These are phyloP conservation scores for Yarrowia osloensis DNA, from an alignment of 805 yeast species.

Conservation along the genomic window DNA sequence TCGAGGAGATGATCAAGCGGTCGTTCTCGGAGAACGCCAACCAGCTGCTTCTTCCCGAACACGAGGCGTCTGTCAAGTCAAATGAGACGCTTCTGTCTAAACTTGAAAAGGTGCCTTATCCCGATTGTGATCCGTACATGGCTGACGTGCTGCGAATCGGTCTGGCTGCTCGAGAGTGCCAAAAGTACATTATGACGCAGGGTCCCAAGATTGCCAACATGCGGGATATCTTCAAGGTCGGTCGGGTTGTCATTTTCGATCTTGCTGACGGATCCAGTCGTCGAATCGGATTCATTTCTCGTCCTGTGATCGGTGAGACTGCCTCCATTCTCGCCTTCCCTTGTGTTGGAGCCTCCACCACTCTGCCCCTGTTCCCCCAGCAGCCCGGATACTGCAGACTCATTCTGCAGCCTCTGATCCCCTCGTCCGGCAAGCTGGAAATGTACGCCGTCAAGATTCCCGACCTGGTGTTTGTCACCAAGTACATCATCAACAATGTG, in stretches of 20 bases:
- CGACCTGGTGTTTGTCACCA: conserved; percentile 4
- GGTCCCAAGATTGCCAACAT: conserved; percentile 6
- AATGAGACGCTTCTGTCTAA: conserved; percentile 52
- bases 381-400: background rate
- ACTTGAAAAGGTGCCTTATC: conserved; percentile 37
- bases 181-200: background rate
- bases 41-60: conserved; percentile 84
- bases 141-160: background rate
- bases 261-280: conserved; percentile 36
- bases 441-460: conserved; percentile 4
- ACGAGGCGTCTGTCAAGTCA: conserved; percentile 62
- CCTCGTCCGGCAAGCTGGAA: conserved; percentile 10
- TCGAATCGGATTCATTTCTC: conserved; percentile 7
- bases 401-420: conserved; percentile 9
- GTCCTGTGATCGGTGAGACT: conserved; percentile 5
- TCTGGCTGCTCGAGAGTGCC: background rate
- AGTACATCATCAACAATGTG: conserved; percentile 21
- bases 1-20: conserved; percentile 96
- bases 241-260: conserved; percentile 46
- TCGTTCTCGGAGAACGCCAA: conserved; percentile 90
- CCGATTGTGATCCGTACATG: conserved; percentile 13
- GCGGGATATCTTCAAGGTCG: conserved; percentile 47
- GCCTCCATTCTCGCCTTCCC: conserved; percentile 9
- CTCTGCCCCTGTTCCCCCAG: conserved; percentile 13
- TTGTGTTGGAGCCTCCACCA: conserved; percentile 2